These are phyloP conservation scores for Boletus sp. DNA, from an alignment of 1,284 basidiomycete species.

Conservation along the genomic window DNA sequence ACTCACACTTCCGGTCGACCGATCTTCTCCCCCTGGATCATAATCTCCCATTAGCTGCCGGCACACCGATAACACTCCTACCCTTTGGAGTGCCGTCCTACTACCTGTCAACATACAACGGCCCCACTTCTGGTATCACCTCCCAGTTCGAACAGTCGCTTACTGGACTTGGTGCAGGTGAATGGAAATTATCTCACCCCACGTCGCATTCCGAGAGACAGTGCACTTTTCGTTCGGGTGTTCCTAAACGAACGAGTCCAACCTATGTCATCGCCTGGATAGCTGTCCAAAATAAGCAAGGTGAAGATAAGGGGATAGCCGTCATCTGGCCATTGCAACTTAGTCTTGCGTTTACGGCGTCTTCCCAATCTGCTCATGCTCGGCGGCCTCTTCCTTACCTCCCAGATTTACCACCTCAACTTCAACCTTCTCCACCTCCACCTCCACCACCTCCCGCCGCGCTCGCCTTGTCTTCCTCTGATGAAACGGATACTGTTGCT, in stretches of 20 bases:
- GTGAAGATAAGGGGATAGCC: slow-evolving; percentile 71
- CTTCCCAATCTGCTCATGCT: slow-evolving; percentile 36
- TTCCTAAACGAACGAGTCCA: slow-evolving; percentile 21
- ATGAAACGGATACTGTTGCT: slow-evolving; percentile 2
- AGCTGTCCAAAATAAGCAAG: slow-evolving; percentile 67
- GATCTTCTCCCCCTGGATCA: slow-evolving; percentile 44
- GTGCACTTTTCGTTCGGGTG: slow-evolving; percentile 12
- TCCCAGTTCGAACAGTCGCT: slow-evolving; percentile 61
- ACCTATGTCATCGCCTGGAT: slow-evolving; percentile 69
- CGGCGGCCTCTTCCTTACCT: slow-evolving; percentile 50
- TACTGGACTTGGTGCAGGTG: slow-evolving; percentile 52
- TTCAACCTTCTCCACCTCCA: slow-evolving; percentile 56
- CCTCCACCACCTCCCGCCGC: slow-evolving; percentile 22
- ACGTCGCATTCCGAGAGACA: slow-evolving; percentile 20
- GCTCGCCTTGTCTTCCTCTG: slow-evolving; percentile 15
- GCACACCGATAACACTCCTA: slow-evolving; percentile 61
- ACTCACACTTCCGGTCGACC: slow-evolving; percentile 54
- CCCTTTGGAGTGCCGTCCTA: slow-evolving; percentile 71
- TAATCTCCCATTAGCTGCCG: slow-evolving; percentile 45
- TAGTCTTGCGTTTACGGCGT: slow-evolving; percentile 48
- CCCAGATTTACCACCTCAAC: slow-evolving; percentile 59
- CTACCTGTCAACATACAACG: slow-evolving; percentile 59
- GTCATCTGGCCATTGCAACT: slow-evolving; percentile 65
- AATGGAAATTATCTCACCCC: slow-evolving; percentile 39
- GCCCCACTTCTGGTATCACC: slow-evolving; percentile 57